Base-by-base conservation (phyloP, 1,139 yeast genomes). In the Blastobotrys serpentis region DNA sequence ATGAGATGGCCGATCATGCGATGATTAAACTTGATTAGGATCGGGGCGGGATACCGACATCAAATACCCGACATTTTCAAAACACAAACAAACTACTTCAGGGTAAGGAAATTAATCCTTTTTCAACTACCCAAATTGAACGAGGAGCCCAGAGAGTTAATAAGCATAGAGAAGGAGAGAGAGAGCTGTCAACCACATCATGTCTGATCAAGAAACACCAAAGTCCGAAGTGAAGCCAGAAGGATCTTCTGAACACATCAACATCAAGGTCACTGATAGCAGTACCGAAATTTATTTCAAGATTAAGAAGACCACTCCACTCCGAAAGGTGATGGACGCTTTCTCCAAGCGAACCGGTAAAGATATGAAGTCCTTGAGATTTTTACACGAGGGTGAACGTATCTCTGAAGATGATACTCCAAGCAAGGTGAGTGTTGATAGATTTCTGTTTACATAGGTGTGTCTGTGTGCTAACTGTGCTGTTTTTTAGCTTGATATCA, bases 311-410 rank as follows among this genome's bases (percentile, higher is more conserved):
- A 78, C 90, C 48, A 94, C 98, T 4, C 96, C 94, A 42, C 77
- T 94, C 76, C 86, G 82, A 70, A 86, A 96, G 73, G 81, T 94
- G 60, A 92, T 94, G 90, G 98, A 92, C 64, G 96, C 98, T 4
- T 94, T 90, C 68, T 94, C 98, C 68, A 90, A 90, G 73, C 86
- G 98, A 74, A 96, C 92, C 66, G 98, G 98, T 45, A 92, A 90
- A 67, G 82, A 85, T 57, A 73, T 84, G 67, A 81, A 79, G 61
- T 81, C 92, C 42, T 75, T 94, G 66, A 81, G 98, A 67, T 94
- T 94, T 68, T 75, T 92, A 64, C 84, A 85, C 64, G 98, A 94
- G 61, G 99, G 99, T 54, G 85, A 88, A 59, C 82, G 98, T 64
- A 83, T 94, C 54, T 78, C 79, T 52, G 86, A 92, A 13, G 89